Evolutionary conservation across 306 rosid genomes (phyloP).

Genomic region (Sechiopsis laciniata): DNA sequence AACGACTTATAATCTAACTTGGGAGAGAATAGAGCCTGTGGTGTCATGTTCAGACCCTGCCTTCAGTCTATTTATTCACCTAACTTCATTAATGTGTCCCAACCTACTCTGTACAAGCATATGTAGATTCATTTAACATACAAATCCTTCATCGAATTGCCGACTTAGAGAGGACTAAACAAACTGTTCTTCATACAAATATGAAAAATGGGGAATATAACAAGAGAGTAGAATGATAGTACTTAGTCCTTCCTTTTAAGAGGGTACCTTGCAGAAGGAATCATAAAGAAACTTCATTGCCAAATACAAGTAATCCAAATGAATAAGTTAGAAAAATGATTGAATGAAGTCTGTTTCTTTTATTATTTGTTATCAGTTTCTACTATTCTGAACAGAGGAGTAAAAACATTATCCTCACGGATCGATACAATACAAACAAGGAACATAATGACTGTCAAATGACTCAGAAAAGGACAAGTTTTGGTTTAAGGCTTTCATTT

Average conservation of each 20-base stretch:
- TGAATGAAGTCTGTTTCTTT: background rate
- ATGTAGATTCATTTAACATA: conserved; percentile 13
- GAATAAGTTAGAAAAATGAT: background rate
- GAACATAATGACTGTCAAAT: conserved; percentile 13
- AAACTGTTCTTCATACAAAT: background rate
- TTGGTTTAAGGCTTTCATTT: conserved; percentile 7
- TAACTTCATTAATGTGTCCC: conserved; percentile 15
- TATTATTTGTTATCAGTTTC: background rate
- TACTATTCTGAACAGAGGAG: background rate
- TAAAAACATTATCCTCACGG: background rate
- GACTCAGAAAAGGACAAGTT: conserved; percentile 19
- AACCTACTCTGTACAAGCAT: background rate
- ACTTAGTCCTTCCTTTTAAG: conserved; percentile 2
- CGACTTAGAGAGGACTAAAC: background rate
- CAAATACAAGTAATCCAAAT: conserved; percentile 6
- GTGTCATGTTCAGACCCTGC: conserved; percentile 14
- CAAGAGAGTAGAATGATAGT: background rate
- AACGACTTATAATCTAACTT: conserved; percentile 15
- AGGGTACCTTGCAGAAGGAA: conserved; percentile 13
- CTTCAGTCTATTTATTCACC: conserved; percentile 19
- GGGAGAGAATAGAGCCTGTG: conserved; percentile 16
- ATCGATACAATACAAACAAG: conserved; percentile 5
- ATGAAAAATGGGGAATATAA: background rate
- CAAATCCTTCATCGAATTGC: background rate
- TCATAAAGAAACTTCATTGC: background rate